phyloP scores from a whole-genome alignment of 1,284 basidiomycete genomes.

The Rhodotorula mucilaginosa region DNA sequence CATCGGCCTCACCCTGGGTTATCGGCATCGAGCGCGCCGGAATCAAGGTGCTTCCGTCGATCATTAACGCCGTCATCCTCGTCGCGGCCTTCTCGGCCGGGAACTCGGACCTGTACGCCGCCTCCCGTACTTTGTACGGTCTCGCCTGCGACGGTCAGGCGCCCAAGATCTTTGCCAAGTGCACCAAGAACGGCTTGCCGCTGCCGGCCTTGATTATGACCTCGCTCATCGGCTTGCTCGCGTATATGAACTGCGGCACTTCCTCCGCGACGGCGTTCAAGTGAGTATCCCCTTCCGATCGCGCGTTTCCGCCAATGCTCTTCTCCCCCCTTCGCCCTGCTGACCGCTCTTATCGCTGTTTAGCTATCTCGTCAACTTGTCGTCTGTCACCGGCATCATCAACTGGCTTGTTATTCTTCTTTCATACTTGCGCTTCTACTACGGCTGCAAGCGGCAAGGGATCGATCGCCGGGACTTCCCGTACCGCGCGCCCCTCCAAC shows the following conservation, averaged over 20 bases:
- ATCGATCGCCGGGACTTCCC: slow-evolving; percentile 57
- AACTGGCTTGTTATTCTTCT: slow-evolving; percentile 58
- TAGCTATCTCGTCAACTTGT: slow-evolving; percentile 39
- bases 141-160: slow-evolving; percentile 70
- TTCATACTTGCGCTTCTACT: slow-evolving; percentile 71
- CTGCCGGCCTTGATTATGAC: slow-evolving; percentile 59
- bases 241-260: slow-evolving; percentile 57
- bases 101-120: slow-evolving; percentile 71
- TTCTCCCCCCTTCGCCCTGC: not conserved
- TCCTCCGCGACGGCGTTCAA: slow-evolving; percentile 46
- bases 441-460: slow-evolving; percentile 61
- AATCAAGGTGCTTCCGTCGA: slow-evolving; percentile 64
- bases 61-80: slow-evolving; percentile 65
- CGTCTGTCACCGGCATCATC: slow-evolving; percentile 59
- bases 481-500: slow-evolving; percentile 55
- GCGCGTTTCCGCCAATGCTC: not conserved
- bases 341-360: too few species aligned
- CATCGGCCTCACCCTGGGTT: slow-evolving; percentile 67
- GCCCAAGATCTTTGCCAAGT: slow-evolving; percentile 59
- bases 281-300: slow-evolving; percentile 18
- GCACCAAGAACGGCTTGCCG: slow-evolving; percentile 72
- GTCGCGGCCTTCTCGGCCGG: slow-evolving; percentile 80
- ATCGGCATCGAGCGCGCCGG: slow-evolving; percentile 76
- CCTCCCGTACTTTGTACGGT: slow-evolving; percentile 78
- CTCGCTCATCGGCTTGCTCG: slow-evolving; percentile 56